Conservation (phyloP, 2,329 filamentous ascomycete genomes). For the Aureobasidium musti region DNA sequence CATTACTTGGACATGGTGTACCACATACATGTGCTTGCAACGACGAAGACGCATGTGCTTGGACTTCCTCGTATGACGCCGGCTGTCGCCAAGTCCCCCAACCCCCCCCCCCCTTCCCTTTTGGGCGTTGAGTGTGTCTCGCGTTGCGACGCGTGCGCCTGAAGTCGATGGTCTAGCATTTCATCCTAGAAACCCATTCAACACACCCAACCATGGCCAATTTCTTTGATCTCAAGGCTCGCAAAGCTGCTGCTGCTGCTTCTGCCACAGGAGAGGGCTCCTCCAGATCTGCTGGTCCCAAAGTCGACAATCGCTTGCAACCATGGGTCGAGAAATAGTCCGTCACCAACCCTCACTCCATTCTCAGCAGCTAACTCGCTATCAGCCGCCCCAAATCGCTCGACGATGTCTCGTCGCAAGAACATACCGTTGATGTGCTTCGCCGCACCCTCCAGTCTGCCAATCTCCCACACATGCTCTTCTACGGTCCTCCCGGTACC, state of each 20-base stretch:
- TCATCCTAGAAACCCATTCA: neutral
- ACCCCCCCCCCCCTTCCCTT: neutral
- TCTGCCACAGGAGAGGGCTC: slow-evolving; percentile 66
- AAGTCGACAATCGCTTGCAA: slow-evolving; percentile 69
- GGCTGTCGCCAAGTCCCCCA: neutral
- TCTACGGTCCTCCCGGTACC: slow-evolving; percentile 96
- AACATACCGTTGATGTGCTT: slow-evolving; percentile 92
- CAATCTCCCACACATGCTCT: slow-evolving; percentile 99
- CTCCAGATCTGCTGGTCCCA: slow-evolving; percentile 63
- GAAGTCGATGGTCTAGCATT: neutral
- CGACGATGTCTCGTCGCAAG: slow-evolving; percentile 93
- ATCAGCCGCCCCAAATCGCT: slow-evolving; percentile 86
- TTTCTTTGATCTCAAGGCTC: slow-evolving; percentile 95
- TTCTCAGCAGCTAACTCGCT: slow-evolving; percentile 6
- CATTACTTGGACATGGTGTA: neutral
- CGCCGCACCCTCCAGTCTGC: slow-evolving; percentile 91
- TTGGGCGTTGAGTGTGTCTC: neutral
- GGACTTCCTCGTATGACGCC: neutral
- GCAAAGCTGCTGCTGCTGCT: slow-evolving; percentile 67
- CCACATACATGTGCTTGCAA: neutral
- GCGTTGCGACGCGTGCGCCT: slow-evolving; percentile 15
- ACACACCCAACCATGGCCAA: slow-evolving; percentile 65
- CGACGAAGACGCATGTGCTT: neutral
- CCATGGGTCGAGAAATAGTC: slow-evolving; percentile 99
- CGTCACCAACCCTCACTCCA: slow-evolving; percentile 22